These are phyloP conservation scores for Hamamelis virginiana DNA, from an alignment of 164 flowering plant genomes.

Conservation along the genomic window DNA sequence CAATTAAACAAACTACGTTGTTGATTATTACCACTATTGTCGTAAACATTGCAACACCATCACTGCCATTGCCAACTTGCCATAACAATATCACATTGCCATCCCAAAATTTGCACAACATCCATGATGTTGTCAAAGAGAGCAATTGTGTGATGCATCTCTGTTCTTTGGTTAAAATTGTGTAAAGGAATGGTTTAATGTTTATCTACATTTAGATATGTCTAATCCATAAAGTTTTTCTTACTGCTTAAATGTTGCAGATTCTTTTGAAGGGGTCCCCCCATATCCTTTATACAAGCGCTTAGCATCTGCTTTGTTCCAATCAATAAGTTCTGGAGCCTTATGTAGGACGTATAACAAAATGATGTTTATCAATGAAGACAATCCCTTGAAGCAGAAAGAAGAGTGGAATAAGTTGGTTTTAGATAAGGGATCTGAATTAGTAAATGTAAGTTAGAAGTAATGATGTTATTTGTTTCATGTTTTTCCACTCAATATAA, in stretches of 20 bases:
- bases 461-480: not conserved
- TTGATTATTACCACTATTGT: no score
- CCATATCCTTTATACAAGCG: constrained; percentile 66
- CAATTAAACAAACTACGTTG: no score
- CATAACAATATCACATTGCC: no score
- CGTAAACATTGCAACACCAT: no score
- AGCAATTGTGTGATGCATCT: not conserved
- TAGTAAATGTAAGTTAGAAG: constrained; percentile 43
- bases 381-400: constrained; percentile 30
- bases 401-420: constrained; percentile 51
- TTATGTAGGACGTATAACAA: constrained; percentile 15
- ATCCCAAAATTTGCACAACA: no score
- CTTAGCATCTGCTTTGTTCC: constrained; percentile 51
- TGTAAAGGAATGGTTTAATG: not conserved
- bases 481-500: not conserved
- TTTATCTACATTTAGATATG: not conserved
- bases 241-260: constrained; percentile 24
- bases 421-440: constrained; percentile 43
- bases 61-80: no score
- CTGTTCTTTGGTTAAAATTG: not conserved
- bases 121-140: not conserved
- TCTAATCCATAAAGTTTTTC: not conserved
- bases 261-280: constrained; percentile 50
- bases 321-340: constrained; percentile 40
- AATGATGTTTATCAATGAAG: constrained; percentile 24